Base-by-base conservation (phyloP, 1,139 yeast species). In the Taphrina deformans region DNA sequence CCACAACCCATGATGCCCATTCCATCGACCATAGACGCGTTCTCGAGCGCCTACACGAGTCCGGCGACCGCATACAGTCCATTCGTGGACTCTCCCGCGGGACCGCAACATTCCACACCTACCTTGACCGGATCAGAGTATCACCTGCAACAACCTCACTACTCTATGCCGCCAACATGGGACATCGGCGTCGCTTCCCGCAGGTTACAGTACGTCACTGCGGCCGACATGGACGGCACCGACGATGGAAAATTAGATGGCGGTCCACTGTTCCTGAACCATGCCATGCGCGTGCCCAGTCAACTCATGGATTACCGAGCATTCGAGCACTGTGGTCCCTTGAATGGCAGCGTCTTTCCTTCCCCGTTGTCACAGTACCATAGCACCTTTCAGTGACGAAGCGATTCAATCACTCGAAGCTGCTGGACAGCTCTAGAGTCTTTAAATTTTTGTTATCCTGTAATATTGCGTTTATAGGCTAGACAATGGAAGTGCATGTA, bases 111-210 rank as follows among this genome's bases (percentile, higher is more conserved):
- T 5, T 6, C 6, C 33, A 29, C 33, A 29, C 33, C 33, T 29
- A 29, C 33, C 9, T 6, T 29, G 33, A 29, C 6, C 33, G 16
- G 16, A 7, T 16, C 21, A 6, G 27, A 40, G 45, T 12, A 40
- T n/a, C 21, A 44, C 48, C 27, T 44, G 48, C 48, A 44, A 21
- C 48, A 12, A n/a, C 26, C 35, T 3, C 53, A 48, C 35, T 48
- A 48, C 48, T 24, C 48, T 2, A 53, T 53, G 58, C 45, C 31
- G 6, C 48, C 58, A 7, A n/a, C 29, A 3, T 53, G 58, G 58
- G 16, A 31, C 24, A n/a, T 38, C 16, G 44, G 16, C n/a, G 53
- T 26, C 33, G 23, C 46, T 9, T 53, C 58, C 9, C 31, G 48
- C 35, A 10, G 26, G 14, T 21, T 53, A 3, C 58, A 53, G 48